Base-by-base conservation (phyloP, 768 basidiomycete species). In the Boletus rufocinnamomeus region DNA sequence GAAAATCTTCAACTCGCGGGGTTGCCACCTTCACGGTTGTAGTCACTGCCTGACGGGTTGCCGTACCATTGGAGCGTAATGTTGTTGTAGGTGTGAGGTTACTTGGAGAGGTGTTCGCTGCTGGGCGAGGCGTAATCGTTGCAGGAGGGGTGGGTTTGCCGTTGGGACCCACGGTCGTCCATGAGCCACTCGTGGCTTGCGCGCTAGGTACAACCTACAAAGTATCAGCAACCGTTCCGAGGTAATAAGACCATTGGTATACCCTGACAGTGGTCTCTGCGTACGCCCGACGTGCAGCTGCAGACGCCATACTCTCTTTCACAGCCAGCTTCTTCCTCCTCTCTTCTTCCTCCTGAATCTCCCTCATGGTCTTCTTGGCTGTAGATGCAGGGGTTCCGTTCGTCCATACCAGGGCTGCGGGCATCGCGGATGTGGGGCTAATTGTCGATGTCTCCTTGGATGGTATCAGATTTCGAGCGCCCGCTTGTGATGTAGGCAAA, bases 341-440 rank as follows among this genome's bases (percentile, higher is more conserved):
- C 74, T 96, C 93, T 69, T 99, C 97, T 66, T 99, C 97, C 74
- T 98, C 96, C 69, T 96, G 93, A 41, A 99, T 99, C 77, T 99
- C 95, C 78, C 96, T 98, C 88, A 99, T 88, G 2, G 92, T 91
- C 80, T 94, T 97, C 80, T 93, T 95, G 8, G 81, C 70, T 3
- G 78, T 70, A 11, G 76, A 76, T 8, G 80, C 72, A 68, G 85
- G 87, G 27, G 74, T 75, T 17, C 82, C 75, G 65, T 80, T 85
- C 11, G 87, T 89, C 93, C 94, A 96, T 21, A 91, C 93, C 17
- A 85, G 82, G 11, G 68, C 52, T 23, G 73, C 52, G 16, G 74
- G 62, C 32, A 72, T 66, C 30, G 73, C 56, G 34, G 82, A 66
- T 19, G 72, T 59, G 6, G 69, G 34, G 9, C 32, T 51, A 10